A percentile compares a stretch with the other conserved stretches of the same genome.
phyloP scores from a whole-genome alignment of 495 filamentous ascomycete genomes.

The Aspergillus funiculosus region DNA sequence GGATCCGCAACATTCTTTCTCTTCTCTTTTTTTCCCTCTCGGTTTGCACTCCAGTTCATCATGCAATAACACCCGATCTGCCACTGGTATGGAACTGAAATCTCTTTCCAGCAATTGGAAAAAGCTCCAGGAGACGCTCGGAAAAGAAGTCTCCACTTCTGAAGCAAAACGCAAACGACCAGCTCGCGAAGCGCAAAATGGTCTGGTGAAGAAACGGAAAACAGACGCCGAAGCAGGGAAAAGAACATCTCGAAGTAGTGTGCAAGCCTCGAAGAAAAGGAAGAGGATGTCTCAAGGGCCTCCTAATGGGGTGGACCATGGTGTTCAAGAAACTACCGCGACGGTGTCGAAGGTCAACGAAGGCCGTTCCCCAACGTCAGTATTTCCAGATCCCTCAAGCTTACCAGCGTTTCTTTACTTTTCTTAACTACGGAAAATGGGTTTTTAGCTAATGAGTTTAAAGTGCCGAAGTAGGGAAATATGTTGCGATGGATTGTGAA shows the following conservation, averaged over 20 bases:
- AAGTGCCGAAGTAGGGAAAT: slow-evolving; percentile 66
- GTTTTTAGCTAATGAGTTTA: slow-evolving; percentile 10
- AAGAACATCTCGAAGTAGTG: slow-evolving; percentile 14
- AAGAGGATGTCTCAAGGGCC: slow-evolving; percentile 31
- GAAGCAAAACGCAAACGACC: slow-evolving; percentile 36
- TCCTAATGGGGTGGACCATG: slow-evolving; percentile 11
- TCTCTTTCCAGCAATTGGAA: slow-evolving; percentile 63
- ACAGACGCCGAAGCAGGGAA: slow-evolving; percentile 24
- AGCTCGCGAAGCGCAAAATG: slow-evolving; percentile 31
- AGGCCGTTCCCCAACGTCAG: slow-evolving; percentile 44
- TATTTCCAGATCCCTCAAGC: not conserved
- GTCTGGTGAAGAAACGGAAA: slow-evolving; percentile 36
- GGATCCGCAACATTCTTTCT: slow-evolving; percentile 17
- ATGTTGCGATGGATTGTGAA: slow-evolving; percentile 90
- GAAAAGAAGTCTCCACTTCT: slow-evolving; percentile 38
- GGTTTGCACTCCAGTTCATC: slow-evolving; percentile 3
- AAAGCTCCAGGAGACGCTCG: slow-evolving; percentile 61
- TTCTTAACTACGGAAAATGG: not conserved
- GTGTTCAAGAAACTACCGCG: slow-evolving; percentile 20
- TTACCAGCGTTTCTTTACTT: not conserved
- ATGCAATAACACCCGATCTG: slow-evolving; percentile 15
- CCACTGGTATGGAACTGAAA: slow-evolving; percentile 40
- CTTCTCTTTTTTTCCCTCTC: slow-evolving; percentile 6
- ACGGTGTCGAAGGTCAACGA: slow-evolving; percentile 42
- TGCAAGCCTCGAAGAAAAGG: slow-evolving; percentile 19